Evolutionary conservation across 192 early-diverging fungal species (phyloP).

Genomic region (Chytriomyces hyalinus): DNA sequence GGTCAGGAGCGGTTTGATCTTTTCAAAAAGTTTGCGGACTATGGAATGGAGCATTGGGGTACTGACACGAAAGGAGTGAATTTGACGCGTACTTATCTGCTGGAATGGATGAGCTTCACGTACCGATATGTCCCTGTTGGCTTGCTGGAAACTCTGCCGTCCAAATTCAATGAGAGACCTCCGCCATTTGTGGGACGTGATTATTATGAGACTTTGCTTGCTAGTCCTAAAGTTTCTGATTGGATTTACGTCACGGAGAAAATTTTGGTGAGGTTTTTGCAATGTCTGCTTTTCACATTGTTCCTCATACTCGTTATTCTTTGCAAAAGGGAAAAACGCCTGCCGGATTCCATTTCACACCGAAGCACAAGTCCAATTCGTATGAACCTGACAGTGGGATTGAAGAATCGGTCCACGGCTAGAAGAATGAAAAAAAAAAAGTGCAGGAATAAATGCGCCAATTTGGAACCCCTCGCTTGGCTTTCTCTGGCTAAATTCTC

Average conservation of each 20-base stretch:
- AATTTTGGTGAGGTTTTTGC: slow-evolving; percentile 59
- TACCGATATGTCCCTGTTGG: slow-evolving; percentile 89
- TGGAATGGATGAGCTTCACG: slow-evolving; percentile 59
- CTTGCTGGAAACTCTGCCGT: slow-evolving; percentile 89
- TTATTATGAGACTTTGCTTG: slow-evolving; percentile 95
- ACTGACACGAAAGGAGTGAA: slow-evolving; percentile 87
- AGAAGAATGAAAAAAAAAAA: too few species aligned
- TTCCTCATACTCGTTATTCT: background rate
- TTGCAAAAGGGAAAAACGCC: slow-evolving; percentile 76
- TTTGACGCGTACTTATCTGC: slow-evolving; percentile 71
- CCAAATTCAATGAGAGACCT: slow-evolving; percentile 90
- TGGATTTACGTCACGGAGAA: slow-evolving; percentile 95
- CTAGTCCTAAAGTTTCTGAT: slow-evolving; percentile 73
- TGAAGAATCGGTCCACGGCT: background rate
- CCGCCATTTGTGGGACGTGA: slow-evolving; percentile 83
- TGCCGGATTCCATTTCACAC: slow-evolving; percentile 84
- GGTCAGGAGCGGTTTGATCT: slow-evolving; percentile 90
- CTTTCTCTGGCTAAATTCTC: too few species aligned
- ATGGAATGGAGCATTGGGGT: slow-evolving; percentile 97
- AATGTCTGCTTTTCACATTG: background rate
- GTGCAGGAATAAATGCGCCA: too few species aligned
- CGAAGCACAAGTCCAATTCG: slow-evolving; percentile 93
- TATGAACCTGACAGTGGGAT: slow-evolving; percentile 48
- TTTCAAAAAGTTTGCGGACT: slow-evolving; percentile 76
- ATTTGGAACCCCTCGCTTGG: too few species aligned